Percentiles rank a stretch among this genome's conserved stretches.
These are phyloP conservation scores for Phaeolepiota aurea DNA, from an alignment of 768 basidiomycete genomes.

Conservation along the genomic window DNA sequence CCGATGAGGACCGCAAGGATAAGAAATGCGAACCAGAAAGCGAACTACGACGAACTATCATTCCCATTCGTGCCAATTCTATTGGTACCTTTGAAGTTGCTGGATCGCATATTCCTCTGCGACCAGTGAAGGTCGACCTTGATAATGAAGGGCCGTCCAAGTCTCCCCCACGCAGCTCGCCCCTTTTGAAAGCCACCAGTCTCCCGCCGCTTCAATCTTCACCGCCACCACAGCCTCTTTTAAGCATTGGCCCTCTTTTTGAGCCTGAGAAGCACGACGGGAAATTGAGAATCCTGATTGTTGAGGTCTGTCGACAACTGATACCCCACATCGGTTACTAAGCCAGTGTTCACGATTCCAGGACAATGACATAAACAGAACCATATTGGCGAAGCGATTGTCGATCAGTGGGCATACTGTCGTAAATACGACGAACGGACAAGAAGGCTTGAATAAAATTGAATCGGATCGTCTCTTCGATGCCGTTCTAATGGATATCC, in stretches of 20 bases:
- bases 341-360: conserved; percentile 12
- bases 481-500: conserved; percentile 76
- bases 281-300: conserved; percentile 47
- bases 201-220: neutral
- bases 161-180: conserved; percentile 1
- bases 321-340: neutral
- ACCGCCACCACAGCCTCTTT: too few relatives aligned
- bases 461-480: conserved; percentile 56
- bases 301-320: conserved; percentile 56
- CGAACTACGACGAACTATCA: conserved; percentile 2
- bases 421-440: conserved; percentile 62
- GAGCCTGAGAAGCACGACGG: neutral
- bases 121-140: conserved; percentile 27
- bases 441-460: conserved; percentile 60
- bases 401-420: conserved; percentile 59
- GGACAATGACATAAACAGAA: conserved; percentile 72
- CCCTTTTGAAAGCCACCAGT: neutral
- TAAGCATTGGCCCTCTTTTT: neutral
- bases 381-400: conserved; percentile 61
- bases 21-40: neutral
- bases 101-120: conserved; percentile 20
- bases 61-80: conserved; percentile 1
- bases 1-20: neutral
- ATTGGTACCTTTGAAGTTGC: conserved; percentile 15
- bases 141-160: conserved; percentile 7